A percentile compares a stretch with the other conserved stretches of the same genome.
phyloP scores from a whole-genome alignment of 352 stramenopile genomes.

The Globisporangium rhizosaccharum region DNA sequence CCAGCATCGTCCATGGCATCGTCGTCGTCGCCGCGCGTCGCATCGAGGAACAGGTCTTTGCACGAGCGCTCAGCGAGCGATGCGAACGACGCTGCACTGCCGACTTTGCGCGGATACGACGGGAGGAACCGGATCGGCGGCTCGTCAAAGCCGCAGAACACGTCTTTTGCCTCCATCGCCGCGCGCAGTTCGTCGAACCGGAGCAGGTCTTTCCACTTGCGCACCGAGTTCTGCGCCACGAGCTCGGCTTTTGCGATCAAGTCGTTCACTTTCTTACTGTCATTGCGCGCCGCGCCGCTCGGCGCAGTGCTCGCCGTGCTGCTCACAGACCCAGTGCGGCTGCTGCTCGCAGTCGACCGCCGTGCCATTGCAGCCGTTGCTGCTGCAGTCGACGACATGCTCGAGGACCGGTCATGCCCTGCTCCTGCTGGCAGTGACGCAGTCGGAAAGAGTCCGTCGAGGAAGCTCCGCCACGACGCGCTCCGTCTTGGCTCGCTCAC shows the following conservation, averaged over 20 bases:
- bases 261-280: slow-evolving; percentile 60
- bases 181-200: slow-evolving; percentile 64
- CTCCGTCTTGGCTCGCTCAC: neutral
- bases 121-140: slow-evolving; percentile 70
- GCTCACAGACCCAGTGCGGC: neutral
- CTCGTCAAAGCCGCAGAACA: slow-evolving; percentile 85
- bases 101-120: slow-evolving; percentile 63
- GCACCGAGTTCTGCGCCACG: slow-evolving; percentile 44
- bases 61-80: slow-evolving; percentile 59
- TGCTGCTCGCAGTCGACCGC: slow-evolving; percentile 11
- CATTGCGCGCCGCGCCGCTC: slow-evolving; percentile 11
- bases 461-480: slow-evolving; percentile 36
- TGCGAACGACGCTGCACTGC: slow-evolving; percentile 50
- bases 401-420: neutral
- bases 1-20: neutral
- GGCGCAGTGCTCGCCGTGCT: neutral
- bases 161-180: slow-evolving; percentile 74
- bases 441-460: slow-evolving; percentile 42
- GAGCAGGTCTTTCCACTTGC: slow-evolving; percentile 72
- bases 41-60: slow-evolving; percentile 44
- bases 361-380: neutral
- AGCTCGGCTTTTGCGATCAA: slow-evolving; percentile 58
- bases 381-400: neutral
- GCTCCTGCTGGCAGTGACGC: neutral
- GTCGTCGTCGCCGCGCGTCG: slow-evolving; percentile 19